Evolutionary conservation across 1,139 yeast genomes (phyloP), one percentile per base, ranked within the genome.

Genomic region (Candida glucosophila): DNA sequence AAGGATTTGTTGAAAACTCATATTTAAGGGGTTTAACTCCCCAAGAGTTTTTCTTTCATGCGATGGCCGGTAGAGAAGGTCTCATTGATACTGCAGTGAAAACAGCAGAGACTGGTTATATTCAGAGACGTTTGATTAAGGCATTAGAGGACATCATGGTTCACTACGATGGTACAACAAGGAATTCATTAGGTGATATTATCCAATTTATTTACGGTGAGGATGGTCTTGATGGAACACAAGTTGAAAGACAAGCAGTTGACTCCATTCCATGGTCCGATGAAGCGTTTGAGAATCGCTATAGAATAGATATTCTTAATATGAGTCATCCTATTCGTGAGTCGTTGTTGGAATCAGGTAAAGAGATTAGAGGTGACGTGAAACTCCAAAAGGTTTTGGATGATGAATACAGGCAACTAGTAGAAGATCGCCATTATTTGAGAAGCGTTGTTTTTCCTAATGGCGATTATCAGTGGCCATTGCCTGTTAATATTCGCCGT

Each of bases 11-110:
- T 39, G 98, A 90, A 56, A 92, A 92, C 49, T 92, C 98, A 8
- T 92, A 90, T 47, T 69, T 90, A 49, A 77, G 98, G 67, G 99
- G 99, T 22, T 69, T 92, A 47, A 90, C 98, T 10, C 99, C 99
- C 20, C 98, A 90, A 58, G 98, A 92, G 55, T 92, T 92, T 56
- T 92, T 92, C 52, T 90, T 90, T 80, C 99, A 92, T 55, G 98
- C 98, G 29, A 92, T 92, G 98, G 98, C 98, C 45, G 99, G 99
- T 71, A 85, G 99, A 72, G 99, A 90, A 66, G 99, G 99, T 74
- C 73, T 90, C 53, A 90, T 90, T 55, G 99, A 90, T 73, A 90
- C 99, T 32, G 97, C 97, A 10, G 97, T 88, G 26, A 88, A 88
- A 57, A 90, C 98, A 21, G 98, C 99, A 2, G 98, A 90, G 61